A percentile compares a stretch with the other conserved stretches of the same genome.
phyloP scores from a whole-genome alignment of 768 basidiomycete species.

The Bullera alba region DNA sequence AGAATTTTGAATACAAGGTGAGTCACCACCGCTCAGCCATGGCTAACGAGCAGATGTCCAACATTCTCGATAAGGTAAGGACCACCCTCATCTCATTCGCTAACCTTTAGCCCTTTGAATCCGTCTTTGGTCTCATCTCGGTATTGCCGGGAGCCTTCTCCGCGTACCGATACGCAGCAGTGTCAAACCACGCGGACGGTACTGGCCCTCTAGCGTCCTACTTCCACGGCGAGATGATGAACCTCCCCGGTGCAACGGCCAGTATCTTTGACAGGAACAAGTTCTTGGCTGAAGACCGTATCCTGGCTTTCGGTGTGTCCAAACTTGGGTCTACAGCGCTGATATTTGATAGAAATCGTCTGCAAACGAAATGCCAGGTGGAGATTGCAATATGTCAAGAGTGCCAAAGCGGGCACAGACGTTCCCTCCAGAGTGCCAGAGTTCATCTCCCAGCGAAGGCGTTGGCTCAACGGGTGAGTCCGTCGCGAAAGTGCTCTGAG shows the following conservation, averaged over 20 bases:
- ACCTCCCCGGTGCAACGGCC: conserved; percentile 33
- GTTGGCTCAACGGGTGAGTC: conserved; percentile 46
- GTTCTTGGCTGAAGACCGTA: conserved; percentile 68
- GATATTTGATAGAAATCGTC: conserved; percentile 28
- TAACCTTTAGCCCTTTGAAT: conserved; percentile 27
- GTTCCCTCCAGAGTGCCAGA: conserved; percentile 35
- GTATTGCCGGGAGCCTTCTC: conserved; percentile 42
- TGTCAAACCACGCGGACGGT: conserved; percentile 37
- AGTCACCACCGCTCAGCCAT: background rate
- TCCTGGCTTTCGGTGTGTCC: conserved; percentile 52
- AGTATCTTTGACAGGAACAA: conserved; percentile 64
- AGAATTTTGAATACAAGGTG: conserved; percentile 44
- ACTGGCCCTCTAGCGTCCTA: conserved; percentile 38
- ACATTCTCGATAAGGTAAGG: conserved; percentile 33
- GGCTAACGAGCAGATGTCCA: conserved; percentile 22
- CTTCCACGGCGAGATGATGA: conserved; percentile 43
- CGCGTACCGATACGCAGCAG: conserved; percentile 37
- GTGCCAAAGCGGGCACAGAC: conserved; percentile 43
- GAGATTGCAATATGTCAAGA: conserved; percentile 43
- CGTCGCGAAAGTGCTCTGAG: background rate
- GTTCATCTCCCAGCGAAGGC: conserved; percentile 44
- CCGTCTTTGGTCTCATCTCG: conserved; percentile 38
- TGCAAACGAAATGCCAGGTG: conserved; percentile 38
- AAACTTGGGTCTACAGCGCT: conserved; percentile 4
- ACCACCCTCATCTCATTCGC: background rate